Percentiles rank a stretch among this genome's conserved stretches.
Conservation (phyloP, 2,329 filamentous ascomycete genomes). For the Knufia petricola region DNA sequence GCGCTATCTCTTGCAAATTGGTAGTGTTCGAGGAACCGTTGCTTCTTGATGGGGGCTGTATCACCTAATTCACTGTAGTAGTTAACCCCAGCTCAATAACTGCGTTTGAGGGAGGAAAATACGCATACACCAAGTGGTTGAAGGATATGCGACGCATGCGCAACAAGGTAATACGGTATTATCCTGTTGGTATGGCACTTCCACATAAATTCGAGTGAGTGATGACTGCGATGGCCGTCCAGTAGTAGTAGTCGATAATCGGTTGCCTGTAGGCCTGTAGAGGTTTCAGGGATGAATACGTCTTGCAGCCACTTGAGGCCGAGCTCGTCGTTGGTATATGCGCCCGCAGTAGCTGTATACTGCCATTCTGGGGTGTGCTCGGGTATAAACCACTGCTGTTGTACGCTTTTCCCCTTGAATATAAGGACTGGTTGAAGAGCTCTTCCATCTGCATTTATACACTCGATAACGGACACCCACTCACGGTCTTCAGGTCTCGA, state of each 20-base stretch:
- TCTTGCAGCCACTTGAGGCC: slow-evolving; percentile 15
- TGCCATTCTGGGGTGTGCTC: slow-evolving; percentile 12
- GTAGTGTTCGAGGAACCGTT: slow-evolving; percentile 4
- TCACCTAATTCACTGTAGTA: neutral
- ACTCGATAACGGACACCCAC: slow-evolving; percentile 20
- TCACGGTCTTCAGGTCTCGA: slow-evolving; percentile 12
- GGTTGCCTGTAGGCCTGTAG: neutral
- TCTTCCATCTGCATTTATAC: slow-evolving; percentile 13
- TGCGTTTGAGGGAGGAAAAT: slow-evolving; percentile 15
- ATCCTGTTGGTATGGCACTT: slow-evolving; percentile 18
- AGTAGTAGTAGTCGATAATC: slow-evolving; percentile 17
- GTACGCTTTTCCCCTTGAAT: slow-evolving; percentile 18
- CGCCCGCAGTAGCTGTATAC: slow-evolving; percentile 18
- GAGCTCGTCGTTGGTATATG: slow-evolving; percentile 20
- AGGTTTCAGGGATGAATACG: slow-evolving; percentile 17
- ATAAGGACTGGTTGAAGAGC: slow-evolving; percentile 18
- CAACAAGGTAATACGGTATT: slow-evolving; percentile 16
- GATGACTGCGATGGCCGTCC: slow-evolving; percentile 17
- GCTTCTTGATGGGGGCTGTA: slow-evolving; percentile 2
- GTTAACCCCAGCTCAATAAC: neutral
- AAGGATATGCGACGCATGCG: slow-evolving; percentile 23
- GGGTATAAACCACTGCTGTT: slow-evolving; percentile 18
- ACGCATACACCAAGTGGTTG: slow-evolving; percentile 18
- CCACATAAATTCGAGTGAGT: slow-evolving; percentile 18
- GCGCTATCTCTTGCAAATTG: neutral